Percentiles rank a stretch among this genome's conserved stretches.
Conservation (phyloP, 495 filamentous ascomycete genomes). For the Tuber magnatum region DNA sequence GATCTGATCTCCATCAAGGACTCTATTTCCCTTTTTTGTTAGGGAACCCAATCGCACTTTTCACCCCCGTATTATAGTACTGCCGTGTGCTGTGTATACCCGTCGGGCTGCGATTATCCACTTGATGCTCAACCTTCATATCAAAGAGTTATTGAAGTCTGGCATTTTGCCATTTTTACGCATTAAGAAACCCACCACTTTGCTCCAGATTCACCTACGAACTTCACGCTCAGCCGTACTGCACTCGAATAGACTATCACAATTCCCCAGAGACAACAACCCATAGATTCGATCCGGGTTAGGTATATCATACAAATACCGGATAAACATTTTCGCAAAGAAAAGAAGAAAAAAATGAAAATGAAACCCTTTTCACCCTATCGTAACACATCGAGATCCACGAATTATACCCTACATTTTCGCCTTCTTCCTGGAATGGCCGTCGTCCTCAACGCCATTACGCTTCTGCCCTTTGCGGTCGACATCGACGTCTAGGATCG, state of each 20-base stretch:
- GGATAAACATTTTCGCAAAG: not conserved
- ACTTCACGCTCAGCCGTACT: not conserved
- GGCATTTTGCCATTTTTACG: not conserved
- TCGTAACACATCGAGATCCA: not conserved
- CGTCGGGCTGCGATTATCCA: not conserved
- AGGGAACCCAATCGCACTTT: not conserved
- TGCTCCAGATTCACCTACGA: not conserved
- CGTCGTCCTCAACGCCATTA: conserved; percentile 41
- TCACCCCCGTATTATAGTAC: not conserved
- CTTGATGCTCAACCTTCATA: not conserved
- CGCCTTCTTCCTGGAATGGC: conserved; percentile 32
- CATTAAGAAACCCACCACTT: not conserved
- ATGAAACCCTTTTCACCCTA: not conserved
- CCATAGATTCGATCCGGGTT: not conserved
- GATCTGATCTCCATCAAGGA: not conserved
- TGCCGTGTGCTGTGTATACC: not conserved
- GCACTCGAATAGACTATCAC: not conserved
- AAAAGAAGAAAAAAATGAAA: not conserved
- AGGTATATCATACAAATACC: conserved; percentile 1
- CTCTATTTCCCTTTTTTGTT: not conserved
- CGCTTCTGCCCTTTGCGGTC: conserved; percentile 45
- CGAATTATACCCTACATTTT: conserved; percentile 21
- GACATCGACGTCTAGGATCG: conserved; percentile 7
- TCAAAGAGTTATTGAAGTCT: not conserved
- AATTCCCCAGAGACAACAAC: not conserved